Conservation (phyloP, 2,329 filamentous ascomycete genomes). For the Dactylonectria estremocensis region DNA sequence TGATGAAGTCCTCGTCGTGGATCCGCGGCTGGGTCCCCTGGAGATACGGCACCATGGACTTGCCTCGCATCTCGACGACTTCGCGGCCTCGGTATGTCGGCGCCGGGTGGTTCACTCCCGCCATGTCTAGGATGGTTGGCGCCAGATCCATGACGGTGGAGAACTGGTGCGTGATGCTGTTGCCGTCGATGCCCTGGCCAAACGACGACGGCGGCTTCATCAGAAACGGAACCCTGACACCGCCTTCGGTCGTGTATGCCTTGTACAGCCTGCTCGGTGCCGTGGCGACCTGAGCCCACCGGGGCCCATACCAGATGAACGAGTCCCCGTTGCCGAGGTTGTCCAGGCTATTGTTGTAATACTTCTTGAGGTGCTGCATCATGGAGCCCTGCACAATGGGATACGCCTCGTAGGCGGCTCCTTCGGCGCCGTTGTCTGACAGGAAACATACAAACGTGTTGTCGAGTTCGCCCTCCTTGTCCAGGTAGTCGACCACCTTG, state of each 20-base stretch:
- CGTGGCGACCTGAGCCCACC: conserved; percentile 53
- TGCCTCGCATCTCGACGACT: conserved; percentile 66
- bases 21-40: conserved; percentile 55
- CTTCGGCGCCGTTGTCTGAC: conserved; percentile 74
- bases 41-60: conserved; percentile 61
- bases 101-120: conserved; percentile 58
- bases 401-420: conserved; percentile 59
- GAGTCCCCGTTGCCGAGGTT: conserved; percentile 35
- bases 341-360: conserved; percentile 37
- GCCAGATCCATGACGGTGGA: conserved; percentile 65
- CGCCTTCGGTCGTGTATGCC: conserved; percentile 62
- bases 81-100: conserved; percentile 60
- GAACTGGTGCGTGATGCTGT: conserved; percentile 39
- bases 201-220: conserved; percentile 50
- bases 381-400: conserved; percentile 44
- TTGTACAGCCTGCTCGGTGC: conserved; percentile 57
- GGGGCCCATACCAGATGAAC: conserved; percentile 38
- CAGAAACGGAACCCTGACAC: conserved; percentile 67
- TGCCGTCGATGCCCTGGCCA: conserved; percentile 20
- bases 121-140: conserved; percentile 64
- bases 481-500: conserved; percentile 70
- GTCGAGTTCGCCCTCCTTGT: conserved; percentile 70
- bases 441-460: conserved; percentile 77
- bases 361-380: conserved; percentile 35
- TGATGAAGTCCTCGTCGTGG: conserved; percentile 65